Base-by-base conservation (phyloP, 2,329 filamentous ascomycete species). In the Leptographium procerum region DNA sequence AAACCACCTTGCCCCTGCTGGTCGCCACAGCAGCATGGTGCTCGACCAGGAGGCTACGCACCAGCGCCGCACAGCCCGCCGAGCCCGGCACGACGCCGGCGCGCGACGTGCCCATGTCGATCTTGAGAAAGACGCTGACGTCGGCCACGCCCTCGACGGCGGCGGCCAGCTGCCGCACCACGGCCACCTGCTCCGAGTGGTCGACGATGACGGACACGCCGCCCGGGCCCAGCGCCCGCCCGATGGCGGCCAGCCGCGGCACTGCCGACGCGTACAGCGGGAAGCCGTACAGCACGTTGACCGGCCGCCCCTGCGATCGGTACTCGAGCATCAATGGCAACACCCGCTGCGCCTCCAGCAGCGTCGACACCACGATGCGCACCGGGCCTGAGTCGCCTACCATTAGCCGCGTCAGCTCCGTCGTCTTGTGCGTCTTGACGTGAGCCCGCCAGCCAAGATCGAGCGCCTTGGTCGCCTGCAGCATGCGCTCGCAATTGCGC, bases 381-480 rank as follows among this genome's bases (percentile, higher is more conserved):
- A 80, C 78, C 0, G 76, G 73, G 14, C 55, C 36, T 14, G 45
- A 19, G 13, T 61, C 61, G 54, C 62, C 62, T 9, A 62, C 54
- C 48, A 61, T 60, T 19, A 63, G 52, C 14, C 61, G 58, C 24
- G 64, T 68, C 31, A 65, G 62, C 52, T 65, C 62, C 5, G 60
- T 61, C 3, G 68, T 67, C 67, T 94, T 94, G 70, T 94, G 89
- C 26, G 87, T 91, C 72, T 94, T 94, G 60, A 92, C 83, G 69
- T 94, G 89, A 1, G 86, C 85, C 60, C 89, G 77, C 74, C 89
- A 92, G 8, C 77, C 79, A 28, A 91, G 75, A 0, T 77, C 75
- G 16, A 91, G 71, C 55, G 72, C 71, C 47, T 77, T 69, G 16
- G 80, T 78, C 0, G 87, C 81, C 14, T 83, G 74, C 8, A 90